Evolutionary conservation across 2,329 filamentous ascomycete species (phyloP), one percentile per base, ranked within the genome.

Genomic region (Ceratocystis smalleyi): DNA sequence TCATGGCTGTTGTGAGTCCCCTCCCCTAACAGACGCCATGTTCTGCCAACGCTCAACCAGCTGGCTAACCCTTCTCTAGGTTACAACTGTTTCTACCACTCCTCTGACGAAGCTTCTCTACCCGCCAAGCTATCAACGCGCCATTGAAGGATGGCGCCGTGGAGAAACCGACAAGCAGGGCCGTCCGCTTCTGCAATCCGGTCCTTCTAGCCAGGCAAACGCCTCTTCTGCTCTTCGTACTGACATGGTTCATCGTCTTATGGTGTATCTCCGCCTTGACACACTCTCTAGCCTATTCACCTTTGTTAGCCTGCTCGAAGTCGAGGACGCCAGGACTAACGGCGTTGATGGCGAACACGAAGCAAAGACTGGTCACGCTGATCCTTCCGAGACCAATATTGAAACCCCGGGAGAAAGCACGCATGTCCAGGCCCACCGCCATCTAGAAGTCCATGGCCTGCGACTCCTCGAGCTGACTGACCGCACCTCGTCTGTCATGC

Each of bases 401-500:
- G 65, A 66, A 59, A 59, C 62, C 15, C 47, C 62, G 4, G 49
- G 61, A 22, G 45, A 59, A 40, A 40, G 19, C 7, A 19, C 49
- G 7, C 30, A 47, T 27, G 15, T 12, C 1, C 43, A 17, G 15
- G 54, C 64, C 27, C 64, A 64, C 63, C 67, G 62, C 45, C 80
- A 83, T 0, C 78, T 92, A 0, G 81, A 88, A 70, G 86, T 91
- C 0, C 89, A 95, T 70, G 92, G 91, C 40, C 76, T 96, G n/a
- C 87, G 91, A 15, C 81, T 97, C 17, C 76, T 95, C 60, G 89
- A 95, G 71, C 81, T 97, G 12, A 95, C 89, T 0, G 91, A 96
- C 70, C 90, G 92, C 80, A 88, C 89, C 51, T 96, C 92, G 0
- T 91, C 91, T 19, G 92, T 96, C 69, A 97, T 97, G 92, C 87